Evolutionary conservation across 2,329 filamentous ascomycete species (phyloP).

Genomic region (Xylariaceae sp.): DNA sequence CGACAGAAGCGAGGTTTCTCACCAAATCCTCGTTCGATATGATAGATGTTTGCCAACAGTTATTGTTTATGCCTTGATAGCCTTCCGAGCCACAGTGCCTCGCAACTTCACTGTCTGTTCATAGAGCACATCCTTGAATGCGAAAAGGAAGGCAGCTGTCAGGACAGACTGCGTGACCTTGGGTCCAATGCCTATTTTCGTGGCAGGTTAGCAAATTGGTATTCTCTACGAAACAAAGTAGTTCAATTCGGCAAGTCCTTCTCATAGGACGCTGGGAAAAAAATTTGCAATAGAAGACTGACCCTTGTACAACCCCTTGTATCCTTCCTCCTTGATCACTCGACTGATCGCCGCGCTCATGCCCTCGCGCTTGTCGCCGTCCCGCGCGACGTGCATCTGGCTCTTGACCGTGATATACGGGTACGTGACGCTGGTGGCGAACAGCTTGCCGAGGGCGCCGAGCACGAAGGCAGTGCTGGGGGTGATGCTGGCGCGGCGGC

Average conservation of each 20-base stretch:
- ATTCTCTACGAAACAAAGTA: too few species aligned
- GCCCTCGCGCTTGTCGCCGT: constrained; percentile 71
- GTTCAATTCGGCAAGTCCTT: too few species aligned
- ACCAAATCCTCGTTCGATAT: background rate
- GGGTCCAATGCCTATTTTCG: constrained; percentile 72
- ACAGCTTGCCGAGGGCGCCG: constrained; percentile 88
- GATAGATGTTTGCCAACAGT: background rate
- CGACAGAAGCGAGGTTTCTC: background rate
- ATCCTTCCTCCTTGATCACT: constrained; percentile 87
- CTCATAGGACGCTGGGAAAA: background rate
- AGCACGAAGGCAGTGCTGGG: constrained; percentile 86
- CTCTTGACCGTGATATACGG: constrained; percentile 99
- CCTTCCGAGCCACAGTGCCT: constrained; percentile 35
- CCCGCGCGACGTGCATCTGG: constrained; percentile 86
- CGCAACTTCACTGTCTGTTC: constrained; percentile 71
- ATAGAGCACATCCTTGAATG: constrained; percentile 96
- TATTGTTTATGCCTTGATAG: constrained; percentile 23
- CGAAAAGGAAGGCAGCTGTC: constrained; percentile 93
- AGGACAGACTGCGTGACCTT: constrained; percentile 97
- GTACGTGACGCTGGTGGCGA: constrained; percentile 91
- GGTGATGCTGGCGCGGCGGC: constrained; percentile 61
- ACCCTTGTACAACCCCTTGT: constrained; percentile 89
- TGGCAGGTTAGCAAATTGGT: constrained; percentile 1
- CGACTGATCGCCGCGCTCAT: constrained; percentile 73
- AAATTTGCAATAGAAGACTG: constrained; percentile 34